Percentiles rank a stretch among this genome's conserved stretches.
Conservation (phyloP, 345 rosid genomes). For the Salix arbutifolia region DNA sequence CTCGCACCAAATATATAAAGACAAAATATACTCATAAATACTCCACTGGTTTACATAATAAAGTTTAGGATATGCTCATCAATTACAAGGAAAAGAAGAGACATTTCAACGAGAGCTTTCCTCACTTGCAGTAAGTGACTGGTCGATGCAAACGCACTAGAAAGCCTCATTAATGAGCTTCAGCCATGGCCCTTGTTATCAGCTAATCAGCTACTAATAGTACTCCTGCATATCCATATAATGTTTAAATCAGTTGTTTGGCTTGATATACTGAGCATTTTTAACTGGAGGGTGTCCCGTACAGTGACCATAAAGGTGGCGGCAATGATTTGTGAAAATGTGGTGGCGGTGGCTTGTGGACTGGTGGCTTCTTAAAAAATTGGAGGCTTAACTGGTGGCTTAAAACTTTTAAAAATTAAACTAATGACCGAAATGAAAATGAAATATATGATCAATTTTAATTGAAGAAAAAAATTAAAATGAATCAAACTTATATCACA, state of each 20-base stretch:
- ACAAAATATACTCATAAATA: no score
- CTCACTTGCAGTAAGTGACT: background rate
- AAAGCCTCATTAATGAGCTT: slow-evolving; percentile 3
- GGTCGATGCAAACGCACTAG: background rate
- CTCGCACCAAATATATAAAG: background rate
- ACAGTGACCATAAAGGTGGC: background rate
- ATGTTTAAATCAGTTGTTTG: background rate
- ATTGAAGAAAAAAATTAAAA: no score
- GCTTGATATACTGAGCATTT: background rate
- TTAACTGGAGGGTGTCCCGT: background rate
- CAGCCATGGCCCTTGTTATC: slow-evolving; percentile 12
- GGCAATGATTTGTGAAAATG: slow-evolving; percentile 5
- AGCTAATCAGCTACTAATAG: background rate
- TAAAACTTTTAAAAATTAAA: no score
- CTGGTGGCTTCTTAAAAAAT: no score
- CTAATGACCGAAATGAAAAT: no score
- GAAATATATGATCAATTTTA: no score
- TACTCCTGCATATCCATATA: background rate
- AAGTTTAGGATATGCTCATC: background rate
- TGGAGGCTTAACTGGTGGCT: no score
- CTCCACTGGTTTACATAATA: background rate
- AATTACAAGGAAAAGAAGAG: background rate
- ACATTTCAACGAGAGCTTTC: background rate
- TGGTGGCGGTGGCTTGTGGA: background rate
- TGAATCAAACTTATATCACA: no score